Evolutionary conservation across 164 flowering plant genomes (phyloP).

Genomic region (Stephania cephalantha): DNA sequence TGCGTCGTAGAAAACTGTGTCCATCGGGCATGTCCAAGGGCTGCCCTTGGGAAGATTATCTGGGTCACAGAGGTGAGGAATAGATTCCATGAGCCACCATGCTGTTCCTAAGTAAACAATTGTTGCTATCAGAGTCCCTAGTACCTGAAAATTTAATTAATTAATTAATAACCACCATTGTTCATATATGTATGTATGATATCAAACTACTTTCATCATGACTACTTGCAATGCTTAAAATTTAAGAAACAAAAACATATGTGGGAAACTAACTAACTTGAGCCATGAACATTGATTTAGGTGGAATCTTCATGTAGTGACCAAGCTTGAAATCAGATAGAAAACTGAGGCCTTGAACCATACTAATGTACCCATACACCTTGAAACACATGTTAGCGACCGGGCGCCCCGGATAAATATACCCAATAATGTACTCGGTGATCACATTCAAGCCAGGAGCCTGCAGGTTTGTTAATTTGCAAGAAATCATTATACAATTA

Average conservation of each 20-base stretch:
- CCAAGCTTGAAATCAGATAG: conserved; percentile 86
- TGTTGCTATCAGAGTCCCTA: conserved; percentile 56
- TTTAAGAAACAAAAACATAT: too few species aligned
- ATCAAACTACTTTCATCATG: too few species aligned
- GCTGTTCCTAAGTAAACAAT: conserved; percentile 57
- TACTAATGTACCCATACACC: conserved; percentile 73
- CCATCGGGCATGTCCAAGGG: conserved; percentile 68
- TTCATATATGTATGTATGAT: too few species aligned
- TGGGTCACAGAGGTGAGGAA: conserved; percentile 47
- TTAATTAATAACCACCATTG: too few species aligned
- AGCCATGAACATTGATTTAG: conserved; percentile 83
- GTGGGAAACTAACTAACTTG: conserved; percentile 32
- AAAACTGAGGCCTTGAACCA: conserved; percentile 71
- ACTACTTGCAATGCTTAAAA: too few species aligned
- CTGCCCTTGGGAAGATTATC: conserved; percentile 30
- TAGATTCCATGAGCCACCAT: conserved; percentile 74
- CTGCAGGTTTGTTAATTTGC: conserved; percentile 17
- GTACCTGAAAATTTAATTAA: conserved; percentile 29
- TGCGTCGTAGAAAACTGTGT: conserved; percentile 66
- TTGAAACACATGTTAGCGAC: conserved; percentile 92
- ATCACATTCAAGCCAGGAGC: conserved; percentile 67
- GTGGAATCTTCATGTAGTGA: conserved; percentile 94
- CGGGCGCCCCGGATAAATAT: conserved; percentile 69
- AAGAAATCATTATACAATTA: too few species aligned
- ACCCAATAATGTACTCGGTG: conserved; percentile 74